Base-by-base conservation (phyloP, 1,284 basidiomycete genomes). In the Cutaneotrichosporon sp. region DNA sequence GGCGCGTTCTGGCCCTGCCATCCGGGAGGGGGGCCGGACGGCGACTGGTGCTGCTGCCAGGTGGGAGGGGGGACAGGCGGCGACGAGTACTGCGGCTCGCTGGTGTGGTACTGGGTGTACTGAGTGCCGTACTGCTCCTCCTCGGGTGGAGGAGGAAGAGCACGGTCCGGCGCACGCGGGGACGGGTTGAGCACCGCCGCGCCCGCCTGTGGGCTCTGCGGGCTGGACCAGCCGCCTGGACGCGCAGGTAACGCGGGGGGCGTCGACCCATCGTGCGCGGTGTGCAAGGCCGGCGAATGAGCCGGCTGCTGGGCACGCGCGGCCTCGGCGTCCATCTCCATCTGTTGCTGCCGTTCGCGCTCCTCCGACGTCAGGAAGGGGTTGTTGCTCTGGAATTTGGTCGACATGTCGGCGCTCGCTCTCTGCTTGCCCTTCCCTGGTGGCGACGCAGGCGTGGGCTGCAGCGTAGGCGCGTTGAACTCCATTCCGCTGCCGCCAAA, bases 281-380 rank as follows among this genome's bases (percentile, higher is more conserved):
- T 5, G 13, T 54, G 34, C 7, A 18, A 18, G 18, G 18, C 38
- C 18, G 16, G 18, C 8, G 18, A 42, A 3, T 3, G 18, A 8
- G 18, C 3, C 18, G 18, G 38, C 18, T 14, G 18, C 38, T 8
- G 18, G 7, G 47, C 25, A 10, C 18, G 14, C 25, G 27, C 46
- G 7, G 46, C 47, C 25, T 27, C 47, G 5, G 27, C 47, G 9
- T 25, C 47, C 47, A 27, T 27, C 47, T 18, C 27, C 47, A 25
- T 10, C 25, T 27, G 36, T 25, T n/a, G 38, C 18, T 20, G 36
- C 1, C 66, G 87, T 86, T 25, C 88, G 87, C 2, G 88, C 88
- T 80, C 92, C 84, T 69, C 85, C 82, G 3, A 89, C 86, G 77
- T 87, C 82, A 63, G 87, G 70, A 74, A 77, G 1, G 74, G 77